Base-by-base conservation (phyloP, 805 yeast genomes). In the Clavispora carvajalis region DNA sequence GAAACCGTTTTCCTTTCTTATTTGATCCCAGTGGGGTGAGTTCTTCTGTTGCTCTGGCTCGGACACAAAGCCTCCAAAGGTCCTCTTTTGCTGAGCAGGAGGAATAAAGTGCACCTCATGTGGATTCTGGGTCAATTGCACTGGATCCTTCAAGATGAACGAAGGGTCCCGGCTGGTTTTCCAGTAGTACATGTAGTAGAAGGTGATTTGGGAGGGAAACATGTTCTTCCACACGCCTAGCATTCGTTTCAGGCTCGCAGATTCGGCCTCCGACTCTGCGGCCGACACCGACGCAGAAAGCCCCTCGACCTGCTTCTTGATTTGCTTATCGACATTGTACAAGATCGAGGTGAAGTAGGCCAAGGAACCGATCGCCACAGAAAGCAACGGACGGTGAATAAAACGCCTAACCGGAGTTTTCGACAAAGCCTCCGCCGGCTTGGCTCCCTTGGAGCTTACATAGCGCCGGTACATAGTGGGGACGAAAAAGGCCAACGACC, bases 131-230 rank as follows among this genome's bases (percentile, higher is more conserved):
- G 67, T 56, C 47, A 60, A 49, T 0, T 53, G 51, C 50, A 71
- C 61, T 5, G 89, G 89, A 51, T 82, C 82, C 40, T 73, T 74
- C 48, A 82, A 59, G 28, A 74, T 64, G 36, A 67, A 67, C 16
- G 66, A 68, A 0, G 82, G 79, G 48, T 81, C 74, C 13, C 66
- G 65, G 28, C 69, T 63, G 0, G 85, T 72, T 43, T 67, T 58
- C 36, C 67, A 62, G 55, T 74, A 82, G 55, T 82, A 82, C 18
- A 69, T 79, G 40, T 54, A 64, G 47, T 67, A 69, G 22, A 55
- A 61, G 1, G 67, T 51, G 63, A 69, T 53, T 35, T 61, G 55
- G 37, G 51, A 52, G 43, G 66, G 58, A 37, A 57, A 47, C 58
- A 68, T 57, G 11, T 65, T 37, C 43, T 57, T 56, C 74, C 73